Evolutionary conservation across 106 monocot genomes (phyloP).

Genomic region (Apostasia shenzhenica): DNA sequence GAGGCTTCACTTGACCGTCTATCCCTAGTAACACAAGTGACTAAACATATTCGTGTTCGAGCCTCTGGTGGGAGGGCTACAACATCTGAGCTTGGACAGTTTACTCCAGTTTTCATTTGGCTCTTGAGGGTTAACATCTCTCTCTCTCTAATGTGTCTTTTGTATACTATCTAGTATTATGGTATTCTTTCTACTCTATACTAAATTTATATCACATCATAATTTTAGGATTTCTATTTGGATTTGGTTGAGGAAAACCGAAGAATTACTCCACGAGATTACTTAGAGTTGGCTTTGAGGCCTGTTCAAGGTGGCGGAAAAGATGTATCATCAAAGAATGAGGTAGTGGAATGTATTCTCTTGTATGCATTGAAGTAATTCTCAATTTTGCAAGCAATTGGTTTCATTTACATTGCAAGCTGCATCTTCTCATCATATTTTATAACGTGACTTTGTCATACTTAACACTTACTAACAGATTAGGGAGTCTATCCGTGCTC

Average conservation of each 20-base stretch:
- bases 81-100: slow-evolving; percentile 60
- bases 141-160: background rate
- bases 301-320: slow-evolving; percentile 64
- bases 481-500: slow-evolving; percentile 88
- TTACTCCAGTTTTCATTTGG: slow-evolving; percentile 75
- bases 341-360: slow-evolving; percentile 30
- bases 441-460: background rate
- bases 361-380: background rate
- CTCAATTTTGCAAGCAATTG: background rate
- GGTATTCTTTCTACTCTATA: too few relatives aligned
- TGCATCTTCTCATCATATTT: background rate
- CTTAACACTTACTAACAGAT: slow-evolving; percentile 32
- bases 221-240: slow-evolving; percentile 81
- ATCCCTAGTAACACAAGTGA: slow-evolving; percentile 95
- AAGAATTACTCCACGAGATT: slow-evolving; percentile 87
- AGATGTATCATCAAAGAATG: slow-evolving; percentile 78
- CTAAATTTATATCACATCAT: background rate
- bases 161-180: background rate
- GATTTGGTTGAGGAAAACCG: slow-evolving; percentile 75
- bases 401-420: background rate
- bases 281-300: slow-evolving; percentile 87
- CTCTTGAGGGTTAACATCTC: slow-evolving; percentile 42
- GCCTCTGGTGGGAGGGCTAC: slow-evolving; percentile 70
- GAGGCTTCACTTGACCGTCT: slow-evolving; percentile 94
- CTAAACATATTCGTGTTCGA: slow-evolving; percentile 92